Evolutionary conservation across 495 filamentous ascomycete genomes (phyloP), one percentile per base, ranked within the genome.

Genomic region (Xylaria cubensis): DNA sequence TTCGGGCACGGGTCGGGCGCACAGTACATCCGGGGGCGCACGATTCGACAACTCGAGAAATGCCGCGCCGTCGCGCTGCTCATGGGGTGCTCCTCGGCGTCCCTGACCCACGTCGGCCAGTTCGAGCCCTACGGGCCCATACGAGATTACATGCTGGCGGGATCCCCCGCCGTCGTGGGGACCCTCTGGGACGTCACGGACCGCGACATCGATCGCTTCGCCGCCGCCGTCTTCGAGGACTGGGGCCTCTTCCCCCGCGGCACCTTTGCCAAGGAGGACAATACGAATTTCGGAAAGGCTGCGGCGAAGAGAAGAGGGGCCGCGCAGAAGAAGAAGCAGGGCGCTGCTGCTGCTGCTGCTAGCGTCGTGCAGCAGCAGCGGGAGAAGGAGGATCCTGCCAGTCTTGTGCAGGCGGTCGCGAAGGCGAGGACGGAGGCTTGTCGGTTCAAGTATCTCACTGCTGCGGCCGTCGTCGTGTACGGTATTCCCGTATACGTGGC

Each of bases 171-270:
- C 12, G 86, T 98, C 21, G 89, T 98, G 0, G 95, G 92, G 26
- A 97, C 93, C 5, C 84, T 99, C 46, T 99, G 96, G 96, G 96
- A 99, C 80, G 96, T 99, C 26, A 99, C 97, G 15, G 96, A 99
- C 75, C 92, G 92, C 74, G 96, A 99, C 78, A 96, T 97, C 75
- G 96, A 99, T 84, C 91, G 94, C 46, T 97, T 98, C 78, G 90
- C 94, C 0, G 88, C 89, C 29, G 83, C 87, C 19, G 83, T 91
- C 3, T 90, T 97, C 63, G 91, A 95, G 78, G 87, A 90, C 67
- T 99, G 96, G 96, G 96, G 96, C 17, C 78, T 99, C 3, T 82
- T 94, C 36, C 75, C 75, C 0, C 24, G 61, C 13, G 84, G 83
- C 26, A 76, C 74, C 0, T 82, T 84, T 32, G 77, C 67, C 17